phyloP scores from a whole-genome alignment of 2,329 filamentous ascomycete genomes.

The Zymoseptoria pseudotritici region DNA sequence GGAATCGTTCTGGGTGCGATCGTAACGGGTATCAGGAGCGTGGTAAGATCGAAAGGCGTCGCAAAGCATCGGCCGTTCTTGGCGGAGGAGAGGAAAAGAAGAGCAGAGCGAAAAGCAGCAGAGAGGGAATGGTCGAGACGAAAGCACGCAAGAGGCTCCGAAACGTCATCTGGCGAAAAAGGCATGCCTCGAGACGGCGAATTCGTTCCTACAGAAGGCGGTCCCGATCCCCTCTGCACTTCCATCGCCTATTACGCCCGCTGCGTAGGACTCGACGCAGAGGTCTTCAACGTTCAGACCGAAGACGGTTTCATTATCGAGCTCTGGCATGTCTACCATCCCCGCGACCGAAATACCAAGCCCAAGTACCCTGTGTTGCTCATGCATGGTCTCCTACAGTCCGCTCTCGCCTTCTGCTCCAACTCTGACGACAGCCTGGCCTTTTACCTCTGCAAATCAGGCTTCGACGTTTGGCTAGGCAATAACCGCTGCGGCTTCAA shows the following conservation, averaged over 20 bases:
- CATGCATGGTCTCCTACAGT: constrained; percentile 83
- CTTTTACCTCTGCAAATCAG: constrained; percentile 85
- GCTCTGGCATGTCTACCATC: constrained; percentile 84
- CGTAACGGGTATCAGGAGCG: constrained; percentile 55
- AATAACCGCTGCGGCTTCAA: constrained; percentile 86
- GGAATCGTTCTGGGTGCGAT: constrained; percentile 69
- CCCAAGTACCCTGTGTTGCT: constrained; percentile 76
- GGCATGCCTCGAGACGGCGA: constrained; percentile 40
- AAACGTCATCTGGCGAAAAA: constrained; percentile 37
- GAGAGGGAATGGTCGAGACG: constrained; percentile 54
- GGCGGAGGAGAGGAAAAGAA: constrained; percentile 60
- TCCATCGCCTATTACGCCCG: constrained; percentile 82
- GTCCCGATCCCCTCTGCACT: constrained; percentile 67
- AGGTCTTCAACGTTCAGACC: constrained; percentile 76
- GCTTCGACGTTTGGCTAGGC: constrained; percentile 91
- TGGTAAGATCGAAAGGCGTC: constrained; percentile 51
- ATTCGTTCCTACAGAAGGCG: constrained; percentile 72
- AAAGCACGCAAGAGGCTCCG: constrained; percentile 29
- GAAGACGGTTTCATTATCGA: constrained; percentile 90
- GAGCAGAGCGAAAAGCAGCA: constrained; percentile 49
- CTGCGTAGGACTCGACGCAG: constrained; percentile 77
- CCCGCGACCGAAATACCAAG: constrained; percentile 53
- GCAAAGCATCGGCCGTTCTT: constrained; percentile 59
- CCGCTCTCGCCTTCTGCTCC: constrained; percentile 77
- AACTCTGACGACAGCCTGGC: constrained; percentile 86